Base-by-base conservation (phyloP, 176 grass and related monocot species). In the Puccinellia tenuiflora region DNA sequence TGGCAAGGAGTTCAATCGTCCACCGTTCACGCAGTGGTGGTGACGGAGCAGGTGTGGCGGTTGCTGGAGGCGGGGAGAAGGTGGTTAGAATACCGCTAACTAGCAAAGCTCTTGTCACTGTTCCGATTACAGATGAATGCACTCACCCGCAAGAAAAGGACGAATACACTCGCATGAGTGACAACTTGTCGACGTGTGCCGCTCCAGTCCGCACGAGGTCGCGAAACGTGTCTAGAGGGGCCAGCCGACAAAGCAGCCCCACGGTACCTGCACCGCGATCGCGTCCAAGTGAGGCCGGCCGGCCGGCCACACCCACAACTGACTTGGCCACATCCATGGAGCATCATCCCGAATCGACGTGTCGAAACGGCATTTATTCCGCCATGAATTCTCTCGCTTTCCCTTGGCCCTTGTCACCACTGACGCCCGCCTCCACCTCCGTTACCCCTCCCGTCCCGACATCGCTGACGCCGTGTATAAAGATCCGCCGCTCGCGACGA, bases 301-400 rank as follows among this genome's bases (percentile, higher is more conserved):
- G 3, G 10, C 40, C 9, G n/a, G n/a, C n/a, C n/a, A n/a, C n/a
- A n/a, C n/a, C n/a, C n/a, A n/a, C n/a, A n/a, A 29, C 59, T 0
- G 59, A 10, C 3, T 21, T 26, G 51, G 56, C 21, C 31, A 55
- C 73, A 40, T 26, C 40, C 45, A 22, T 17, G 21, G 21, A 47
- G 24, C 69, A 46, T 4, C 59, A 40, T 3, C 39, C 14, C 14
- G 70, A 15, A 53, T 59, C 73, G 77, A 75, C 85, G 57, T 86
- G 69, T 72, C 77, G 31, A 8, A 24, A 42, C 77, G 22, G 22
- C 52, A 56, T 63, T 51, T 35, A 47, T 47, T 56, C 40, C 16
- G 48, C 66, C 50, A 88, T 88, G 86, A 84, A 20, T 73, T 54
- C 55, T 6, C 75, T 88, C 35, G 47, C 81, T 75, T 68, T 80